phyloP scores from a whole-genome alignment of 164 flowering plant genomes.

The Hamamelis virginiana region DNA sequence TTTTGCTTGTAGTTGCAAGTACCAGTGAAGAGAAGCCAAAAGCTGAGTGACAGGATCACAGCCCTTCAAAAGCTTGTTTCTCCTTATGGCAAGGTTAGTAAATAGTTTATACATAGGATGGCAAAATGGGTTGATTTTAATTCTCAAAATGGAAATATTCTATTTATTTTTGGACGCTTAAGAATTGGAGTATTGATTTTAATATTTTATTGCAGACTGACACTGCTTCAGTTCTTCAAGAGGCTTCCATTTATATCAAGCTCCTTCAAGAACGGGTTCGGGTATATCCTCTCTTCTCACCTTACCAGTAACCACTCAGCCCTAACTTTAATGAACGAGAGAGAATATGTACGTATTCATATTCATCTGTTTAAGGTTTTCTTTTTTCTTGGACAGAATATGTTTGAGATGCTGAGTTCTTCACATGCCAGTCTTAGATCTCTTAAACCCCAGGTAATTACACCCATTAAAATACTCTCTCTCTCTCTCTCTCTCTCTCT shows the following conservation, averaged over 20 bases:
- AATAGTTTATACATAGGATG: not conserved
- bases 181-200: not conserved
- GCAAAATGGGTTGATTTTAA: not conserved
- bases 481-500: too few species aligned
- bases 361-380: not conserved
- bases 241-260: slow-evolving; percentile 53
- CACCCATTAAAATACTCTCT: too few species aligned
- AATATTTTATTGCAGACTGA: slow-evolving; percentile 52
- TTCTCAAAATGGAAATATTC: not conserved
- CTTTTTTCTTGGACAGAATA: slow-evolving; percentile 14
- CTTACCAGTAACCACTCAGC: not conserved
- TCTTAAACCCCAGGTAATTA: slow-evolving; percentile 30
- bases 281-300: slow-evolving; percentile 21
- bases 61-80: slow-evolving; percentile 77
- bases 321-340: not conserved
- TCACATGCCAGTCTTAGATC: slow-evolving; percentile 25
- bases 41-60: slow-evolving; percentile 62
- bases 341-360: not conserved
- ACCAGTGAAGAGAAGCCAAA: slow-evolving; percentile 56
- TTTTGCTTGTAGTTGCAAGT: slow-evolving; percentile 19
- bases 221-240: slow-evolving; percentile 79
- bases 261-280: slow-evolving; percentile 57
- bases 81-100: slow-evolving; percentile 79
- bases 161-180: not conserved
- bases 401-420: slow-evolving; percentile 35